Base-by-base conservation (phyloP, 2,329 filamentous ascomycete genomes). In the Hymenotorrendiella dingleyae region DNA sequence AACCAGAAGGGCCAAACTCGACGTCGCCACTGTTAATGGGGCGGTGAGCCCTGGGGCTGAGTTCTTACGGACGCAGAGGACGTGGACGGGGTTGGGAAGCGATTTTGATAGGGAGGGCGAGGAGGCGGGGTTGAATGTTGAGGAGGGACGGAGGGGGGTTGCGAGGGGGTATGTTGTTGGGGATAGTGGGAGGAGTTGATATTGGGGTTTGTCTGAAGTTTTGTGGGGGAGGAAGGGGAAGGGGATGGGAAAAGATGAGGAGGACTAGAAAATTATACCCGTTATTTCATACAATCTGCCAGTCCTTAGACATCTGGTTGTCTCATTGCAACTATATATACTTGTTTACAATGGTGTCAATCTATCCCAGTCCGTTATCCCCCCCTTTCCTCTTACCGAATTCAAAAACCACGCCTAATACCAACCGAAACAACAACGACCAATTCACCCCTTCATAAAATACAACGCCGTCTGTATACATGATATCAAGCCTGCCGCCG, bases 31-130 rank as follows among this genome's bases (percentile, higher is more conserved):
- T 34, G 80, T 97, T 53, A 91, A 90, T 39, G 88, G 89, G 6
- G 78, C 91, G 0, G 72, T 84, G n/a, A 97, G 91, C 34, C 93
- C 93, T 0, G 93, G 88, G 0, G 93, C 93, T 0, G 87, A 96
- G 62, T 97, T 78, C 54, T 67, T 98, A 49, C 77, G 83, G 23
- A 85, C 83, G 3, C 78, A 90, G 56, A 70, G 93, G 43, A 94
- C 87, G 4, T 98, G 93, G 93, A 84, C 84, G 58, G 93, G 93
- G 0, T 66, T 98, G 19, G 93, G 93, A 0, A 94, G 80, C 48
- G 93, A 98, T 61, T 94, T 89, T 56, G 71, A 74, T 51, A 78
- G 77, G 50, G 76, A 82, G 22, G 70, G 66, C n/a, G 68, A 68
- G 11, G 72, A 77, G 40, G 67, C 69, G n/a, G 60, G 63, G 42